Base-by-base conservation (phyloP, 2,329 filamentous ascomycete species). In the Talaromyces marneffei region DNA sequence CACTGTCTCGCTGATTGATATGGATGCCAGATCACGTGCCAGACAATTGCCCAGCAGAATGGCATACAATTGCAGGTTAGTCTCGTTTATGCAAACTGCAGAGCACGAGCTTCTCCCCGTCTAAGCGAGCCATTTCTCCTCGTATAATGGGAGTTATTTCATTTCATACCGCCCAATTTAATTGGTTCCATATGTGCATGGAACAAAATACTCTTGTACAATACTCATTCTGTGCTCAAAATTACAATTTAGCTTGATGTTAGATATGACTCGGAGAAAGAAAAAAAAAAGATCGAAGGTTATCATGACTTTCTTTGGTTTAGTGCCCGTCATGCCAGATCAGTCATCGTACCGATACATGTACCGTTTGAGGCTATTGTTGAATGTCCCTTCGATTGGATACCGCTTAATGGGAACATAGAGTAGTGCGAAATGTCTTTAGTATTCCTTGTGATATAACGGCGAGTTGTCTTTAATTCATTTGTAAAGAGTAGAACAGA, bases 251-350 rank as follows among this genome's bases (percentile, higher is more conserved):
- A 31, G 20, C 23, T 35, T 31, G 18, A 18, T 25, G 16, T 57
- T 57, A 57, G 46, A 57, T 57, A 40, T 40, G 55, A 23, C 18
- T 57, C 55, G 55, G 55, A 57, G 29, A 46, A 46, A 44, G 46
- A 33, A 46, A 8, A 57, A 25, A 57, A n/a, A 42, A 27, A 10
- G 14, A 20, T n/a, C n/a, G 54, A 25, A 55, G 35, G 35, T 62
- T 59, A 60, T 63, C 58, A 10, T 64, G 53, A 35, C 59, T 50
- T 31, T 54, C 55, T 48, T 57, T 48, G n/a, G 57, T 48, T 20
- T 48, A 59, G 33, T 59, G 42, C 42, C 40, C 57, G 23, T 14
- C 48, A 52, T 23, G 48, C 29, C 27, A 33, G 48, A 52, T 52
- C 48, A 10, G 29, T 35, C 29, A 14, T 20, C 29, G 10, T 35